Percentiles rank a stretch among this genome's conserved stretches.
Conservation (phyloP, 176 grass and related monocot species). For the Stipa capillata region DNA sequence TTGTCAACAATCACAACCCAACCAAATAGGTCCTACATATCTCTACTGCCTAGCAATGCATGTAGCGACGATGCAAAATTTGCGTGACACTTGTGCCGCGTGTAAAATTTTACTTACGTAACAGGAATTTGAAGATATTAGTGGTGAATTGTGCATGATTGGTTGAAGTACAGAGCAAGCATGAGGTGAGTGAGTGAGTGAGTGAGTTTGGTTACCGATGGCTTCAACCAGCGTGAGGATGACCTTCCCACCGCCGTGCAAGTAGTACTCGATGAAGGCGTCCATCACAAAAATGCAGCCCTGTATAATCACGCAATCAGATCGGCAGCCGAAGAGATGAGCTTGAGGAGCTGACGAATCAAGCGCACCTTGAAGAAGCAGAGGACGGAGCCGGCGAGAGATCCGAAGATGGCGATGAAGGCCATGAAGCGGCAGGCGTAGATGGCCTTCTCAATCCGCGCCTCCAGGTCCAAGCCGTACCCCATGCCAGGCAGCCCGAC, state of each 20-base stretch:
- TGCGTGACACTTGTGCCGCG: not conserved
- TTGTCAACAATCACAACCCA: too few species aligned
- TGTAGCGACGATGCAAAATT: not conserved
- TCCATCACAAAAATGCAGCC: conserved; percentile 62
- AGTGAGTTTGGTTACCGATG: conserved; percentile 49
- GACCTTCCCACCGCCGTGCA: conserved; percentile 38
- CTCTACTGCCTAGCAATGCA: not conserved
- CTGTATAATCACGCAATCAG: conserved; percentile 6
- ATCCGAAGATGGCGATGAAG: conserved; percentile 64
- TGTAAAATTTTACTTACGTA: not conserved
- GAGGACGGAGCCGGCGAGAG: conserved; percentile 58
- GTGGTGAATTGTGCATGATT: not conserved
- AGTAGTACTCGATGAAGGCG: conserved; percentile 57
- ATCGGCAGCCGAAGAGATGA: not conserved
- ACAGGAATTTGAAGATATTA: not conserved
- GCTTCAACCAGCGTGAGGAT: conserved; percentile 75
- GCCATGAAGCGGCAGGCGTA: conserved; percentile 69
- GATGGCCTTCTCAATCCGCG: conserved; percentile 41
- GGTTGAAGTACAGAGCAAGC: not conserved
- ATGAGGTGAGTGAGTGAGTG: too few species aligned
- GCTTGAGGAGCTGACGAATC: not conserved
- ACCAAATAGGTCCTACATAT: too few species aligned
- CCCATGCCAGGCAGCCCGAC: not conserved
- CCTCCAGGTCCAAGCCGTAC: conserved; percentile 20
- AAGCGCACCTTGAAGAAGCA: conserved; percentile 67